Percentiles rank a stretch among this genome's conserved stretches.
Conservation (phyloP, 1,284 basidiomycete genomes). For the Apiotrichum gracile region DNA sequence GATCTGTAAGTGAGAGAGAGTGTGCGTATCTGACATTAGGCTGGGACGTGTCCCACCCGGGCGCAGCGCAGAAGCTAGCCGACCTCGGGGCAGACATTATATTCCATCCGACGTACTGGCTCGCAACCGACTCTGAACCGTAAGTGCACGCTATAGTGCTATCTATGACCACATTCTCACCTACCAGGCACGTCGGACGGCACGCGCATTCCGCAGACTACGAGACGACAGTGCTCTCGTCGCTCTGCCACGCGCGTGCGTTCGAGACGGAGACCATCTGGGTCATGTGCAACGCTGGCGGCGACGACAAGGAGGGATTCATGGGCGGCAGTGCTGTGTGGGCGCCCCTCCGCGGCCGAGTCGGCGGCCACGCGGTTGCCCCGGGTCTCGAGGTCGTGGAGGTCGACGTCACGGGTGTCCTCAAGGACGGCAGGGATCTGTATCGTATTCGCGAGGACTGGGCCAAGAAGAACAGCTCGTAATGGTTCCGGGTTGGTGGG, state of each 20-base stretch:
- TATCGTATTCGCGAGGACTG: constrained; percentile 36
- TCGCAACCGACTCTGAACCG: constrained; percentile 43
- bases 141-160: constrained; percentile 19
- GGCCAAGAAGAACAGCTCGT: not conserved
- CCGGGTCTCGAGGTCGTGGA: constrained; percentile 13
- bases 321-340: constrained; percentile 41
- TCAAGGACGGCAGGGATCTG: constrained; percentile 28
- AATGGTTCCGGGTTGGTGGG: too few relatives aligned
- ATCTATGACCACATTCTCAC: not conserved
- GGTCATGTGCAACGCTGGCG: constrained; percentile 44
- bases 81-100: constrained; percentile 41
- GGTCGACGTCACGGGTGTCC: constrained; percentile 21
- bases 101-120: constrained; percentile 46
- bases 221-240: constrained; percentile 28
- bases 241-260: constrained; percentile 32
- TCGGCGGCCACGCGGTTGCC: constrained; percentile 11
- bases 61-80: constrained; percentile 31
- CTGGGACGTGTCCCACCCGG: constrained; percentile 46
- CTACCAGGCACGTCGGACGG: not conserved
- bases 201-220: constrained; percentile 25
- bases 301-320: constrained; percentile 21
- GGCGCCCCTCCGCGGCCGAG: constrained; percentile 32
- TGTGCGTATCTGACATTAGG: constrained; percentile 15
- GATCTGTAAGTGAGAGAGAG: constrained; percentile 30
- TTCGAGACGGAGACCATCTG: constrained; percentile 43